Base-by-base conservation (phyloP, 2,329 filamentous ascomycete genomes). In the Rhynchosporium agropyri region DNA sequence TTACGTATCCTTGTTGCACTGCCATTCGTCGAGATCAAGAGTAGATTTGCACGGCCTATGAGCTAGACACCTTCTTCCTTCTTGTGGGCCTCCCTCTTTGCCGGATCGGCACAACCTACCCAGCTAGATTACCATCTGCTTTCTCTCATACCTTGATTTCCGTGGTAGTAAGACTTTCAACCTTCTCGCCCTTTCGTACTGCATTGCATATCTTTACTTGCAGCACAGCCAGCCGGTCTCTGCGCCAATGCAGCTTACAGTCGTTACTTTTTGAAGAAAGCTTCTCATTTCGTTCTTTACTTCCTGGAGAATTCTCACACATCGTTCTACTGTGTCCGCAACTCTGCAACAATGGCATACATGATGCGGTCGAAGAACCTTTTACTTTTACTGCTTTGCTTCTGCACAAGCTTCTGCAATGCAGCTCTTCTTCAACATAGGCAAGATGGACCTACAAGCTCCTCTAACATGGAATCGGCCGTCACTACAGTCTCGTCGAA, bases 381-480 rank as follows among this genome's bases (percentile, higher is more conserved):
- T 12, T 59, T 62, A 36, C 46, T 71, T 36, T 38, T 71, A 26
- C 50, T 71, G 31, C 50, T 74, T 49, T 69, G 63, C 63, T 64
- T 70, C 60, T 71, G 62, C 63, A 63, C 70, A 53, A 65, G 68
- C 48, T 31, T 68, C 48, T 58, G 62, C 54, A 56, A 68, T 40
- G 69, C 69, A 33, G 65, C 67, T 46, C 62, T 58, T 42, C 53
- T 66, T 57, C 31, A 68, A 38, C 56, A 69, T n/a, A 66, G 67
- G 63, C 68, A 70, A 36, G 72, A 72, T 68, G 65, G 55, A 36
- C 60, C 69, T 63, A 69, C 67, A 68, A 66, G 56, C 67, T 60
- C 61, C 65, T 65, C 67, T 46, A 67, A 58, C 28, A 69, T 64
- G 56, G 50, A 56, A 36, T 62, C 63, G 12, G 61, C 67, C 28